These are phyloP conservation scores for Blastobotrys terrestris DNA, from an alignment of 805 yeast genomes.

Conservation along the genomic window DNA sequence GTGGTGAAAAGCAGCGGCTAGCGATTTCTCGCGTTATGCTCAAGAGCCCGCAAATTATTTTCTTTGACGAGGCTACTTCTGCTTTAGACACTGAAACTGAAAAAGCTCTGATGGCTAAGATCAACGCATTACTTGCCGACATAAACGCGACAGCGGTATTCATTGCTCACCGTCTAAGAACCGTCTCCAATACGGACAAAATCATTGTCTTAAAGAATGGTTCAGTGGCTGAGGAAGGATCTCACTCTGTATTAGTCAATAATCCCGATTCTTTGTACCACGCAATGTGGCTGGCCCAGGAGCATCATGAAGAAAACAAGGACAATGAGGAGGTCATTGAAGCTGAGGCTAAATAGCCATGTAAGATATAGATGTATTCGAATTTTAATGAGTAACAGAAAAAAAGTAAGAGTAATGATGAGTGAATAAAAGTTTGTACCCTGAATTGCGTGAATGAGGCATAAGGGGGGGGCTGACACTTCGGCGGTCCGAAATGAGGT, in stretches of 20 bases:
- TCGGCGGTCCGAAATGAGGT: neutral
- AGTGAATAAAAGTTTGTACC: too few species aligned
- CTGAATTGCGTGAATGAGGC: too few species aligned
- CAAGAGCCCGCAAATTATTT: conserved; percentile 81
- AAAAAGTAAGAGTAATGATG: too few species aligned
- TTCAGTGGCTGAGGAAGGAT: conserved; percentile 79
- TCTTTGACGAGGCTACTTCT: conserved; percentile 93
- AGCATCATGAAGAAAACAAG: conserved; percentile 45
- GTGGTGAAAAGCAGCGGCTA: conserved; percentile 96
- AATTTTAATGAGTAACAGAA: too few species aligned
- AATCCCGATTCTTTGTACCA: conserved; percentile 58
- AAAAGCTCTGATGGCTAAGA: conserved; percentile 70
- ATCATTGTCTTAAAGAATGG: conserved; percentile 84
- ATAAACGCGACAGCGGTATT: conserved; percentile 68
- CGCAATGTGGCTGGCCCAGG: conserved; percentile 90
- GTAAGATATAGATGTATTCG: neutral
- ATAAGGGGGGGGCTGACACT: neutral
- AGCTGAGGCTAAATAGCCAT: too few species aligned
- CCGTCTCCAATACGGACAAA: conserved; percentile 89
- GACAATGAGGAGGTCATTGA: conserved; percentile 3
- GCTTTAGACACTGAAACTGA: conserved; percentile 97
- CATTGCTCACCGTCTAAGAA: conserved; percentile 89
- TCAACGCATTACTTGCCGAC: conserved; percentile 56
- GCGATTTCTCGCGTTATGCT: conserved; percentile 89
- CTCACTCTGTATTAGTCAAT: conserved; percentile 57